Evolutionary conservation across 805 yeast genomes (phyloP).

Genomic region (Maudiozyma turicensis): DNA sequence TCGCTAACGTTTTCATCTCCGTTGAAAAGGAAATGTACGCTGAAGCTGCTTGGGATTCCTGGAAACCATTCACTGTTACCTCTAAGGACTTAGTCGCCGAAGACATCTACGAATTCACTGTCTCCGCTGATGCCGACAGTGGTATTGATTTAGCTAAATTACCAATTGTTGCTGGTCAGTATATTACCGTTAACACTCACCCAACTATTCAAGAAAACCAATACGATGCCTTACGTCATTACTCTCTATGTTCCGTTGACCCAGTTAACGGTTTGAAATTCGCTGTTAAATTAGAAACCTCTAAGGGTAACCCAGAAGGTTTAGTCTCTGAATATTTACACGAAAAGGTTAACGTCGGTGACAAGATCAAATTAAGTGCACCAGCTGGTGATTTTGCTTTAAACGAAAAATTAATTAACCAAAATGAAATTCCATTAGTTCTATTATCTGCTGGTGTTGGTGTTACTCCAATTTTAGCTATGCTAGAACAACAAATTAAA

Average conservation of each 20-base stretch:
- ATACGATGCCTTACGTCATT: slow-evolving; percentile 44
- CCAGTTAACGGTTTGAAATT: slow-evolving; percentile 40
- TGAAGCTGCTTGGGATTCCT: slow-evolving; percentile 49
- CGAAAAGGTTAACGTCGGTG: slow-evolving; percentile 38
- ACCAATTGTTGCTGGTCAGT: slow-evolving; percentile 33
- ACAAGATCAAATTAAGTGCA: slow-evolving; percentile 39
- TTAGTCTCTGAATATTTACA: slow-evolving; percentile 43
- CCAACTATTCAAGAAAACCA: slow-evolving; percentile 31
- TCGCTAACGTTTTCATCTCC: slow-evolving; percentile 51
- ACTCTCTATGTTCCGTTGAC: slow-evolving; percentile 41
- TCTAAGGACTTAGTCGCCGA: slow-evolving; percentile 35
- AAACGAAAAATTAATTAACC: slow-evolving; percentile 19
- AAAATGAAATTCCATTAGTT: slow-evolving; percentile 29
- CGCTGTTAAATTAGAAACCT: slow-evolving; percentile 41
- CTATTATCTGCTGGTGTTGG: slow-evolving; percentile 59
- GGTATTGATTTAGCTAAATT: slow-evolving; percentile 17
- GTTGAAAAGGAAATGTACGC: slow-evolving; percentile 43
- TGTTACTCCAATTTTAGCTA: slow-evolving; percentile 52
- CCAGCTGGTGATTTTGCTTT: slow-evolving; percentile 49
- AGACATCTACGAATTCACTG: slow-evolving; percentile 42
- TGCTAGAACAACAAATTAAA: slow-evolving; percentile 32
- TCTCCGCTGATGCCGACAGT: slow-evolving; percentile 37
- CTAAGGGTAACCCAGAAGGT: slow-evolving; percentile 31
- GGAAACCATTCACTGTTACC: slow-evolving; percentile 41
- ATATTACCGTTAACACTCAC: slow-evolving; percentile 30